Percentiles rank a stretch among this genome's conserved stretches.
Evolutionary conservation across 163 green algal genomes (phyloP).

Genomic region (Coccomyxa subellipsoidea): DNA sequence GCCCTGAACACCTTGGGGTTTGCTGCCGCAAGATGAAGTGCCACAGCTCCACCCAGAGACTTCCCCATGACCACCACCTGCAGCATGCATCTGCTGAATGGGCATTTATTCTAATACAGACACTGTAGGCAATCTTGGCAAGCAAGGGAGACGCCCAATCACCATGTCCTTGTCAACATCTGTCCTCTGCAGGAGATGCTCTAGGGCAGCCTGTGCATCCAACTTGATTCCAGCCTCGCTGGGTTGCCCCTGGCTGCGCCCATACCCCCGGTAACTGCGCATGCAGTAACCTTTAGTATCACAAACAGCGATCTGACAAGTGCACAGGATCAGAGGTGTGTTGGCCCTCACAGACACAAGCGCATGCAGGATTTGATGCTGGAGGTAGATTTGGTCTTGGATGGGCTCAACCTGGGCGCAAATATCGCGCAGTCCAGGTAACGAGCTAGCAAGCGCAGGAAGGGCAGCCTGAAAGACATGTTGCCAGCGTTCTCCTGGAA

Average conservation of each 20-base stretch:
- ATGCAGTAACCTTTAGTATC: slow-evolving; percentile 21
- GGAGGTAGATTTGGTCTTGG: background rate
- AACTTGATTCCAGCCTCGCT: slow-evolving; percentile 66
- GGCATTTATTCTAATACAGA: too few relatives aligned
- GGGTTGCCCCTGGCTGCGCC: slow-evolving; percentile 61
- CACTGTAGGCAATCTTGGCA: too few relatives aligned
- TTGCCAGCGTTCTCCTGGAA: slow-evolving; percentile 93
- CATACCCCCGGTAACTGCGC: slow-evolving; percentile 87
- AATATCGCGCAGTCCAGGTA: slow-evolving; percentile 53
- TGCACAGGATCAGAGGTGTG: too few relatives aligned
- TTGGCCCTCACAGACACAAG: background rate
- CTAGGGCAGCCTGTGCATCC: slow-evolving; percentile 66
- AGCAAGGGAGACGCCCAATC: too few relatives aligned
- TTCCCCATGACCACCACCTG: slow-evolving; percentile 84
- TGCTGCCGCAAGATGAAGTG: slow-evolving; percentile 65
- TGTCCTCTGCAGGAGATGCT: slow-evolving; percentile 43
- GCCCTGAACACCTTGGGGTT: slow-evolving; percentile 56
- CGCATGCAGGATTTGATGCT: background rate
- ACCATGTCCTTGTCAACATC: slow-evolving; percentile 51
- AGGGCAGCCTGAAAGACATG: slow-evolving; percentile 87
- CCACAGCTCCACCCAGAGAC: slow-evolving; percentile 89
- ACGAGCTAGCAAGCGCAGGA: slow-evolving; percentile 63
- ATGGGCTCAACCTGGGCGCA: slow-evolving; percentile 44
- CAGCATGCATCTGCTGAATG: background rate
- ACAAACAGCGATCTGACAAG: too few relatives aligned